Conservation (phyloP, 352 stramenopile species). For the Thraustochytrium striatum region DNA sequence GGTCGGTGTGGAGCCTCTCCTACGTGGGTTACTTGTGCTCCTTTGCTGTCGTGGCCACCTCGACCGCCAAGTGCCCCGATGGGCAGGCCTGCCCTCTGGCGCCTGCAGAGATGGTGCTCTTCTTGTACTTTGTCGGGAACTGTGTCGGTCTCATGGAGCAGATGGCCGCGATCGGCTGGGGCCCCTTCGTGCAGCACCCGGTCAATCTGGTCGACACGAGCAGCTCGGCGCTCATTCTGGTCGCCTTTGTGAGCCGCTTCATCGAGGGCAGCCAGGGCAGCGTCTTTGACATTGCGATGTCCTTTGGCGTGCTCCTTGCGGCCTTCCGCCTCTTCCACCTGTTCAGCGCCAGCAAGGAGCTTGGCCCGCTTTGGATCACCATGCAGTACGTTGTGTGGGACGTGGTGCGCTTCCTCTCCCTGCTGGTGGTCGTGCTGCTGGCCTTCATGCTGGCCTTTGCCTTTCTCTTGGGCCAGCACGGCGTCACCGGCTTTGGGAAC, state of each 20-base stretch:
- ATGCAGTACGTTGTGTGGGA: conserved; percentile 50
- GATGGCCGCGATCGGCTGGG: conserved; percentile 7
- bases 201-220: conserved; percentile 31
- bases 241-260: not conserved
- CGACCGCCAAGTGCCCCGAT: not conserved
- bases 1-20: conserved; percentile 46
- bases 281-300: conserved; percentile 34
- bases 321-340: conserved; percentile 42
- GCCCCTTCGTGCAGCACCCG: conserved; percentile 37
- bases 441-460: conserved; percentile 40
- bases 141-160: conserved; percentile 36
- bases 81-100: not conserved
- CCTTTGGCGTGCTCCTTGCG: conserved; percentile 7
- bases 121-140: conserved; percentile 41
- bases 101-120: not conserved
- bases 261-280: not conserved
- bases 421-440: conserved; percentile 35
- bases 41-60: conserved; percentile 22
- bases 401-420: conserved; percentile 33
- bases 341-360: conserved; percentile 44
- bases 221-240: not conserved
- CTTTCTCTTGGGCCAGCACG: conserved; percentile 10
- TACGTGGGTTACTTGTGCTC: conserved; percentile 13
- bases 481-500: not conserved
- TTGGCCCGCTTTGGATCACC: conserved; percentile 42